Evolutionary conservation across 1,139 yeast species (phyloP).

Genomic region (Ashbya aceris): DNA sequence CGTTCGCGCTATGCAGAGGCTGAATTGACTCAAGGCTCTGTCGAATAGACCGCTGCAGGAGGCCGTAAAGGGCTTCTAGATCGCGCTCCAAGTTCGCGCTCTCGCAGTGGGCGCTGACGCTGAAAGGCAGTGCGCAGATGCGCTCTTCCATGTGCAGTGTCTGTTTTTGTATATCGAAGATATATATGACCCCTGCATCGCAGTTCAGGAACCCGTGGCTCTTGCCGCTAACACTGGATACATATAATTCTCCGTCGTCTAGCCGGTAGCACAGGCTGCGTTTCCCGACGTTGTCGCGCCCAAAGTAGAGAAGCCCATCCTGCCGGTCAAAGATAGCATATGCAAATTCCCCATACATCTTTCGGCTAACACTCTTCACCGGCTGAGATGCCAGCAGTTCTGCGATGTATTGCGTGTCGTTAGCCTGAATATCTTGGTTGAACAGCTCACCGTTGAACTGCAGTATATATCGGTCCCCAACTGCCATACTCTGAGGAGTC

Average conservation of each 20-base stretch:
- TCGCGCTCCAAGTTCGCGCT: conserved; percentile 12
- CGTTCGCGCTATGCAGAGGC: conserved; percentile 38
- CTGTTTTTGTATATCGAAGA: conserved; percentile 29
- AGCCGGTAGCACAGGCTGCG: conserved; percentile 53
- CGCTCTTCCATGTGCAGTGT: conserved; percentile 12
- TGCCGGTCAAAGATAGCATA: conserved; percentile 39
- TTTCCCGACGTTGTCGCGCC: conserved; percentile 76
- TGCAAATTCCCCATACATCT: conserved; percentile 77
- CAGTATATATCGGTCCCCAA: conserved; percentile 33
- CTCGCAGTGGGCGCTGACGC: conserved; percentile 15
- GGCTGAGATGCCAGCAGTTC: conserved; percentile 16
- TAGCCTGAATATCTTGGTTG: conserved; percentile 42
- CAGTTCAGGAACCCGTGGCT: conserved; percentile 41
- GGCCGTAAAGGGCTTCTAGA: conserved; percentile 20
- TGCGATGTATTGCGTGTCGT: conserved; percentile 43
- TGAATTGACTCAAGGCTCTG: conserved; percentile 49
- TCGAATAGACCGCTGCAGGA: conserved; percentile 36
- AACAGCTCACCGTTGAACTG: conserved; percentile 91
- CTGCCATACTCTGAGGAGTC: conserved; percentile 53
- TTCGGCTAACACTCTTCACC: conserved; percentile 30
- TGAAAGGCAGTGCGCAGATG: conserved; percentile 12
- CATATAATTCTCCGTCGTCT: conserved; percentile 30
- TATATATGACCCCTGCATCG: conserved; percentile 39
- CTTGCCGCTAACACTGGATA: conserved; percentile 36
- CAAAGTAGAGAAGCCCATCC: conserved; percentile 49